Percentiles rank a stretch among this genome's conserved stretches.
phyloP scores from a whole-genome alignment of 768 basidiomycete species.

The Phylloporus sp. region DNA sequence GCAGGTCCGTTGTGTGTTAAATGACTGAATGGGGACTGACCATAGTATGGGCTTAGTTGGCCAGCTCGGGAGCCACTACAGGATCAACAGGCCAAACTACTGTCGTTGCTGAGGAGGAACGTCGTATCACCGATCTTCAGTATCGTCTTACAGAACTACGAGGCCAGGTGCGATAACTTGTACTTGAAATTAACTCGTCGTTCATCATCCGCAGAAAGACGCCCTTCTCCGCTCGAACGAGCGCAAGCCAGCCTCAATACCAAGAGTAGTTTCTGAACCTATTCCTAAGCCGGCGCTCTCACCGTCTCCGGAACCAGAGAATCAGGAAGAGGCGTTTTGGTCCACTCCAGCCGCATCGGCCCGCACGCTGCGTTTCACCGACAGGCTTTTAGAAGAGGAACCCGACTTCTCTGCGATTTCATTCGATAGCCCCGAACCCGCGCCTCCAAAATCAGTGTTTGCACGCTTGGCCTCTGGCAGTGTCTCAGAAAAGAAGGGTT shows the following conservation, averaged over 20 bases:
- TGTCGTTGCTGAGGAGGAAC: conserved; percentile 38
- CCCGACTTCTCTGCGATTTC: conserved; percentile 50
- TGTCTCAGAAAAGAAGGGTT: conserved; percentile 6
- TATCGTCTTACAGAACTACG: conserved; percentile 39
- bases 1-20: conserved; percentile 33
- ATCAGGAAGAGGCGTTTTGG: conserved; percentile 60
- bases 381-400: conserved; percentile 60
- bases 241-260: conserved; percentile 3
- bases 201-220: conserved; percentile 23
- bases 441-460: conserved; percentile 29
- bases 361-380: conserved; percentile 60
- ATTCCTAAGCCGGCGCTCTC: conserved; percentile 13
- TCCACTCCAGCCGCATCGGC: conserved; percentile 50
- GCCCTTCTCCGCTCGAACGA: conserved; percentile 23
- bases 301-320: conserved; percentile 28
- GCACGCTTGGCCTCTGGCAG: conserved; percentile 17
- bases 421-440: conserved; percentile 44
- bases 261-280: conserved; percentile 10
- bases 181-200: background rate
- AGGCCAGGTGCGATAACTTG: conserved; percentile 32
- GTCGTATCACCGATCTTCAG: conserved; percentile 40
- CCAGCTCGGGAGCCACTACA: conserved; percentile 8
- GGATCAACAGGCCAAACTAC: conserved; percentile 26
- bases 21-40: conserved; percentile 5
- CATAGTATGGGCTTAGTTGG: conserved; percentile 10